Conservation (phyloP, 2,329 filamentous ascomycete genomes). For the Zymoseptoria pseudotritici region DNA sequence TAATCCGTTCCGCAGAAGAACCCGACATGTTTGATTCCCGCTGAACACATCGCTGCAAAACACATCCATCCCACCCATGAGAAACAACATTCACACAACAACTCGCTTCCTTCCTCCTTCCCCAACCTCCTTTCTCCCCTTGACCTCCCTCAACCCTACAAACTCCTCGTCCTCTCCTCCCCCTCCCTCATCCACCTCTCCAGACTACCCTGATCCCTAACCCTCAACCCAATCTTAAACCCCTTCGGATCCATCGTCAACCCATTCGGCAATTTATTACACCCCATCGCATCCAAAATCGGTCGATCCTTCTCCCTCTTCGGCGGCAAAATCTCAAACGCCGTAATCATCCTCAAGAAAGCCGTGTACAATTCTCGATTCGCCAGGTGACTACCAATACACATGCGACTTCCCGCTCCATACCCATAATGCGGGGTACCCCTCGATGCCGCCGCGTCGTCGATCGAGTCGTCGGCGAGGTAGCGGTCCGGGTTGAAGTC, state of each 20-base stretch:
- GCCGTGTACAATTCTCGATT: slow-evolving; percentile 39
- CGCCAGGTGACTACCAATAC: slow-evolving; percentile 34
- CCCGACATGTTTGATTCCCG: too few species aligned
- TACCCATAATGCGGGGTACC: slow-evolving; percentile 45
- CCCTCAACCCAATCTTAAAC: slow-evolving; percentile 43
- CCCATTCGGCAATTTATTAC: slow-evolving; percentile 41
- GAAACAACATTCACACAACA: too few species aligned
- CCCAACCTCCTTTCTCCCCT: neutral
- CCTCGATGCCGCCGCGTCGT: slow-evolving; percentile 30
- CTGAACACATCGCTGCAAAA: too few species aligned
- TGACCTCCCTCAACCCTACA: slow-evolving; percentile 5
- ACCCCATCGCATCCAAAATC: slow-evolving; percentile 39
- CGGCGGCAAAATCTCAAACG: slow-evolving; percentile 40
- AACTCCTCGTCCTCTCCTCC: slow-evolving; percentile 35
- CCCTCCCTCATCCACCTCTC: slow-evolving; percentile 43
- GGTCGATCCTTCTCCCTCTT: slow-evolving; percentile 35
- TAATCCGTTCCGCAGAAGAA: too few species aligned
- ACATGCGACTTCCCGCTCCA: slow-evolving; percentile 38
- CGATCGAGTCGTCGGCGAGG: slow-evolving; percentile 44
- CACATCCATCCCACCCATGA: neutral
- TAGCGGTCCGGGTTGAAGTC: slow-evolving; percentile 66
- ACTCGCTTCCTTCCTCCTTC: too few species aligned
- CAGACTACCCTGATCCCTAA: slow-evolving; percentile 38
- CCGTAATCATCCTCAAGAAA: slow-evolving; percentile 41
- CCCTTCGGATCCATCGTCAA: slow-evolving; percentile 45